A percentile compares a stretch with the other conserved stretches of the same genome.
phyloP scores from a whole-genome alignment of 2,329 filamentous ascomycete genomes.

The Aureobasidium leucospermi region DNA sequence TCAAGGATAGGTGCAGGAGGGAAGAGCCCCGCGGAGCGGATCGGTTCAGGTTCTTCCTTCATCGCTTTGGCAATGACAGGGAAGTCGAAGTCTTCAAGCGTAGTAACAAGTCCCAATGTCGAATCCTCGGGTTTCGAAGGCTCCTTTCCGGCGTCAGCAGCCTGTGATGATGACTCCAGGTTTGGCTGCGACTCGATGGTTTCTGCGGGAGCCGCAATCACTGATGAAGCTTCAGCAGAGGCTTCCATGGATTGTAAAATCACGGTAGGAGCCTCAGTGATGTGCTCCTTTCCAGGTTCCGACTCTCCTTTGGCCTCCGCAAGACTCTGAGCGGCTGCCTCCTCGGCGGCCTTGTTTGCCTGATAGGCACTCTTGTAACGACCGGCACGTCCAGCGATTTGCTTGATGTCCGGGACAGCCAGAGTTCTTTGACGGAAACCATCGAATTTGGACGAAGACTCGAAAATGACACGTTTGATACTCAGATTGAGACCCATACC shows the following conservation, averaged over 20 bases:
- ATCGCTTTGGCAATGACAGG: conserved; percentile 56
- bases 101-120: conserved; percentile 69
- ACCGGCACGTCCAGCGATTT: conserved; percentile 89
- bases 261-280: not conserved
- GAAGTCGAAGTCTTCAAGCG: conserved; percentile 65
- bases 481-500: conserved; percentile 93
- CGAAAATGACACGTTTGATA: conserved; percentile 85
- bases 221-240: not conserved
- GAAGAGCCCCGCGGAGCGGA: conserved; percentile 64
- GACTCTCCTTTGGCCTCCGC: conserved; percentile 23
- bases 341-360: conserved; percentile 29
- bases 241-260: not conserved
- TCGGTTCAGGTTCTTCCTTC: conserved; percentile 53
- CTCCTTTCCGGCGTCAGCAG: not conserved
- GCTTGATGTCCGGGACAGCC: conserved; percentile 73
- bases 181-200: too few species aligned
- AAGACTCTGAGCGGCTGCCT: conserved; percentile 21
- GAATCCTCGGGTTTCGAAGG: conserved; percentile 18
- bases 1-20: conserved; percentile 66
- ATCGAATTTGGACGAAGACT: conserved; percentile 66
- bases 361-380: conserved; percentile 69
- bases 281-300: conserved; percentile 5
- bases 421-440: conserved; percentile 53
- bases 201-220: too few species aligned
- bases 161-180: not conserved